Conservation (phyloP, 2,329 filamentous ascomycete genomes). For the Alternaria triticina region DNA sequence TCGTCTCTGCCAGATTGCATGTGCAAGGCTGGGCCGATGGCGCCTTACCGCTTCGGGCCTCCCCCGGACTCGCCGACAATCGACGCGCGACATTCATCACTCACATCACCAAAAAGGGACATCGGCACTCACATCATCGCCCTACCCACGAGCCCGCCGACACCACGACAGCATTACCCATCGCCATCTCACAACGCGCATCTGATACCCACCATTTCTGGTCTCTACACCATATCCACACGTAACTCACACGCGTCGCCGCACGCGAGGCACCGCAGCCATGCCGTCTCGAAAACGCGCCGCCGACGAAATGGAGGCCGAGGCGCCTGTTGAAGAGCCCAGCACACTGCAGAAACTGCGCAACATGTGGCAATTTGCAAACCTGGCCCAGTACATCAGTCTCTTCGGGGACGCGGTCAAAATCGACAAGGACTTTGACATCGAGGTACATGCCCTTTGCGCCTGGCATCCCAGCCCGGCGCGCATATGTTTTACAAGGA, state of each 20-base stretch:
- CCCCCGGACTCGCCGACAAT: constrained; percentile 11
- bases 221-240: neutral
- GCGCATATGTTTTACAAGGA: constrained; percentile 7
- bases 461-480: constrained; percentile 24
- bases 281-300: constrained; percentile 50
- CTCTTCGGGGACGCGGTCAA: constrained; percentile 90
- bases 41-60: constrained; percentile 3
- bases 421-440: constrained; percentile 85
- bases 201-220: neutral
- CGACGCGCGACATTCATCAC: constrained; percentile 3
- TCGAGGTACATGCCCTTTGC: constrained; percentile 70
- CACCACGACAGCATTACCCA: neutral
- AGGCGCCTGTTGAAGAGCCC: constrained; percentile 52
- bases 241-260: constrained; percentile 41
- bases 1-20: neutral
- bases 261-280: constrained; percentile 32
- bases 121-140: constrained; percentile 12
- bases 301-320: constrained; percentile 61
- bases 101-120: constrained; percentile 6
- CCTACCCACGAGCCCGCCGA: constrained; percentile 1
- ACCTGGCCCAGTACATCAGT: constrained; percentile 90
- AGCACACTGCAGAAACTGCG: constrained; percentile 70
- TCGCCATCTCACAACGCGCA: constrained; percentile 1
- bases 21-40: neutral
- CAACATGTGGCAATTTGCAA: constrained; percentile 95